Base-by-base conservation (phyloP, 2,329 filamentous ascomycete species). In the Diaporthe amygdali region DNA sequence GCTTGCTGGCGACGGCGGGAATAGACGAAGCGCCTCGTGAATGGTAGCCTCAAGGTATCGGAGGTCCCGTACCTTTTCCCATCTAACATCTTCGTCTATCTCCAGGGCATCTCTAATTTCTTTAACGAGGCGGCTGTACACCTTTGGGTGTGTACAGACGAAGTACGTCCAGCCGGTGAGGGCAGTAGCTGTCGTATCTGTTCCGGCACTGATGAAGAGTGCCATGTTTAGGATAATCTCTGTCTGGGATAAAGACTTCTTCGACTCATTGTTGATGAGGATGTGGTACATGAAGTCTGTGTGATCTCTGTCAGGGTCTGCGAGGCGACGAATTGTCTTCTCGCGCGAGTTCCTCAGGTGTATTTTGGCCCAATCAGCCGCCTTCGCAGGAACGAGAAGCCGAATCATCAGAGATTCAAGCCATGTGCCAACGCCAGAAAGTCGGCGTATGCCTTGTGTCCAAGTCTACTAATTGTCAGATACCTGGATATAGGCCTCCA, bases 151-250 rank as follows among this genome's bases (percentile, higher is more conserved):
- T 0, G 74, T 77, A 8, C 80, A 69, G 15, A 79, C 71, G n/a
- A 75, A 71, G 27, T 76, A 76, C 7, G 71, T 74, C 12, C 82
- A 85, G 49, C 82, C 78, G 4, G 86, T 83, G 12, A 89, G 81
- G 5, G 83, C 81, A 0, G 84, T 84, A 0, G 87, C 84, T 0
- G 86, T 86, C 12, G 86, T 88, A 73, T 89, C 87, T 8, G 83
- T 85, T 2, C 88, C 88, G 2, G 87, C 87, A 1, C 86, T 81
- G 70, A 76, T 54, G n/a, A 61, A 59, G n/a, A 70, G 64, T 0
- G 51, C 54, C 51, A 61, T 52, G 47, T 71, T 68, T 3, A 68
- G 32, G n/a, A 46, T 52, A 6, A 69, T 39, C 34, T 71, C 70
- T 5, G 64, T 68, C 44, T 69, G 51, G 1, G 66, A 61, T 3